These are phyloP conservation scores for Psilocybe subaeruginosa DNA, from an alignment of 768 basidiomycete genomes.

Conservation along the genomic window DNA sequence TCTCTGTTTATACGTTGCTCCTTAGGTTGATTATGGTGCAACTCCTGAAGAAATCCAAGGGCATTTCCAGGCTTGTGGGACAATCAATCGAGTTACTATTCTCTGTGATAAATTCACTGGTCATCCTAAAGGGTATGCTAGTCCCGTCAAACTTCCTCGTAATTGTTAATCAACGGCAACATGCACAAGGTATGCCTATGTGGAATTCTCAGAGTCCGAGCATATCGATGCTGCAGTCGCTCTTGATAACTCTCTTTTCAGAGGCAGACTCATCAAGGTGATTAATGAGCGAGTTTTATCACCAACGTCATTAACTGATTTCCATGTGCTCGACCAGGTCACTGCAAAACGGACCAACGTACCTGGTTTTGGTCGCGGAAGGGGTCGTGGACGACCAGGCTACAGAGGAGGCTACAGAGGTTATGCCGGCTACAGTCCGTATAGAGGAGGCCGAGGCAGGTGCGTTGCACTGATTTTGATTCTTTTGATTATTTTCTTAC, in stretches of 20 bases:
- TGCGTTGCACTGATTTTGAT: constrained; percentile 33
- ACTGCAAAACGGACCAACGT: constrained; percentile 95
- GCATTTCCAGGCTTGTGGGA: constrained; percentile 97
- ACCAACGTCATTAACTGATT: not conserved
- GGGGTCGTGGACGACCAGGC: constrained; percentile 70
- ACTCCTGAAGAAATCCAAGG: constrained; percentile 98
- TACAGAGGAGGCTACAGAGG: constrained; percentile 47
- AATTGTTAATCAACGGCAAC: constrained; percentile 1
- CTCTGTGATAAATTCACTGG: constrained; percentile 99
- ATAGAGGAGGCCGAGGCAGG: constrained; percentile 75
- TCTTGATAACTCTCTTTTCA: constrained; percentile 95
- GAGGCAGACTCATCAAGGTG: constrained; percentile 91
- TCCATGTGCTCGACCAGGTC: constrained; percentile 54
- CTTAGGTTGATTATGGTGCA: constrained; percentile 93
- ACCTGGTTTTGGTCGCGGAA: constrained; percentile 86
- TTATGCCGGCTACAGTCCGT: constrained; percentile 59
- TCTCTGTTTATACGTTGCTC: not conserved
- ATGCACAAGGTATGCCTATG: constrained; percentile 85
- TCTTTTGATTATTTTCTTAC: not conserved
- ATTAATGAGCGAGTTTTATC: not conserved
- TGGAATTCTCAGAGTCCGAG: constrained; percentile 94
- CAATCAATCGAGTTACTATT: constrained; percentile 98
- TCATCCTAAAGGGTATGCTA: constrained; percentile 90
- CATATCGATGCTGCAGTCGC: constrained; percentile 90
- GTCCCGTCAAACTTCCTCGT: not conserved